These are phyloP conservation scores for Podaxis pistillaris DNA, from an alignment of 768 basidiomycete species.

Conservation along the genomic window DNA sequence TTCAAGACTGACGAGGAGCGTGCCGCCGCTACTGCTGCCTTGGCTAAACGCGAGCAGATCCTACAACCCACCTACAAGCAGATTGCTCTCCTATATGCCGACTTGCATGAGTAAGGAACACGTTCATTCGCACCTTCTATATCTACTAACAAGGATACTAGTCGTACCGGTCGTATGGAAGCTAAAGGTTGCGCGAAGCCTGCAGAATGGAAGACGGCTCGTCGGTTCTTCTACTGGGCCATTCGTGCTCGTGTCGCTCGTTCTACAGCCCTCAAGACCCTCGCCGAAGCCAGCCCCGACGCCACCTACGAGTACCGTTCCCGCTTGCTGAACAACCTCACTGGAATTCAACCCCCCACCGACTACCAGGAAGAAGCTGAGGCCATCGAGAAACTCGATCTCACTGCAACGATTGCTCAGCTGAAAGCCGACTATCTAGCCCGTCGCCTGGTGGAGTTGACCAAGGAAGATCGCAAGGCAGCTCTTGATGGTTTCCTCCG, in stretches of 20 bases:
- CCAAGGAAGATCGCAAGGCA: slow-evolving; percentile 75
- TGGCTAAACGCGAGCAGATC: slow-evolving; percentile 74
- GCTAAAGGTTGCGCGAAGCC: slow-evolving; percentile 94
- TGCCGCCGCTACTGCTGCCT: slow-evolving; percentile 60
- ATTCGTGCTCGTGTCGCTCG: slow-evolving; percentile 79
- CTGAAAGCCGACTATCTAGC: slow-evolving; percentile 70
- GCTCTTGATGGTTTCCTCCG: slow-evolving; percentile 72
- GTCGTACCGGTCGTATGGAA: slow-evolving; percentile 94
- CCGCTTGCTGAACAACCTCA: slow-evolving; percentile 60
- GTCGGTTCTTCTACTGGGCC: slow-evolving; percentile 93
- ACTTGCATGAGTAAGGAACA: slow-evolving; percentile 85
- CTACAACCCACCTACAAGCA: slow-evolving; percentile 92
- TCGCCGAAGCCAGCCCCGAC: slow-evolving; percentile 72
- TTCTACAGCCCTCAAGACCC: slow-evolving; percentile 57
- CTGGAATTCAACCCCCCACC: slow-evolving; percentile 49
- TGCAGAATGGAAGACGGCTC: slow-evolving; percentile 83
- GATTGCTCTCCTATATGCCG: slow-evolving; percentile 90
- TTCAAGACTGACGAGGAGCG: slow-evolving; percentile 75
- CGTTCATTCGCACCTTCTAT: not conserved
- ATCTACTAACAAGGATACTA: slow-evolving; percentile 27
- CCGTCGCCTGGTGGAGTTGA: slow-evolving; percentile 61
- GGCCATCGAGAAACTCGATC: slow-evolving; percentile 68
- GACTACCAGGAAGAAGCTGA: slow-evolving; percentile 60
- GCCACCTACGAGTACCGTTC: slow-evolving; percentile 65
- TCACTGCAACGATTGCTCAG: slow-evolving; percentile 58